Evolutionary conservation across 345 rosid genomes (phyloP), one percentile per base, ranked within the genome.

Genomic region (Citrus mangshanensis): DNA sequence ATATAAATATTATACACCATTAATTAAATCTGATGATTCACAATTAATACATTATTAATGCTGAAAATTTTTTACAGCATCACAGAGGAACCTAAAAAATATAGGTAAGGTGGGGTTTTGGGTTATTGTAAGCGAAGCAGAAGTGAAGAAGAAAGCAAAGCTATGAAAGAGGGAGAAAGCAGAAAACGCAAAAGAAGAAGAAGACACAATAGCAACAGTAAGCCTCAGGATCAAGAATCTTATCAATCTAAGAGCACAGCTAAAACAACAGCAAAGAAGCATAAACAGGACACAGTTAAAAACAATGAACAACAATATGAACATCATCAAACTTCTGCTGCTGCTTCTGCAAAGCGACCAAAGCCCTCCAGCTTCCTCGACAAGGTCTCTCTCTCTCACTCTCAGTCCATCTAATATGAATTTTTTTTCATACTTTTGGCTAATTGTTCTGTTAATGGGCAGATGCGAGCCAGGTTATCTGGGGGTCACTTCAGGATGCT

Each of bases 401-500:
- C 70, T 77, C 3, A 78, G n/a, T 63, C 27, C 6, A 7, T 61
- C 14, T 38, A 30, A 73, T 30, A 35, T 9, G 12, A 7, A 21
- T 25, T 1, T 54, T 22, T 19, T 10, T n/a, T 13, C 9, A 14
- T 46, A 55, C 38, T 55, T 42, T 79, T 75, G 68, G 65, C 54
- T 78, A 68, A 25, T 30, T 68, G 72, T 46, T 46, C 3, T 59
- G 51, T 64, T 73, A 64, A 49, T 63, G 3, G 70, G 84, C 94
- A 95, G 98, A 92, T 93, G 91, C 86, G 87, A 81, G 96, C 93
- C 5, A 88, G 85, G 81, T 81, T 92, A 55, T 88, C 94, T 0
- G 98, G 97, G 19, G 98, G 98, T 0, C 95, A 95, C 81, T 95
- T 95, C 76, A 87, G 99, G 86, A 92, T 92, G 98, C 83, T 95